Evolutionary conservation across 305 asterid genomes (phyloP).

Genomic region (Fraxinus latifolia): DNA sequence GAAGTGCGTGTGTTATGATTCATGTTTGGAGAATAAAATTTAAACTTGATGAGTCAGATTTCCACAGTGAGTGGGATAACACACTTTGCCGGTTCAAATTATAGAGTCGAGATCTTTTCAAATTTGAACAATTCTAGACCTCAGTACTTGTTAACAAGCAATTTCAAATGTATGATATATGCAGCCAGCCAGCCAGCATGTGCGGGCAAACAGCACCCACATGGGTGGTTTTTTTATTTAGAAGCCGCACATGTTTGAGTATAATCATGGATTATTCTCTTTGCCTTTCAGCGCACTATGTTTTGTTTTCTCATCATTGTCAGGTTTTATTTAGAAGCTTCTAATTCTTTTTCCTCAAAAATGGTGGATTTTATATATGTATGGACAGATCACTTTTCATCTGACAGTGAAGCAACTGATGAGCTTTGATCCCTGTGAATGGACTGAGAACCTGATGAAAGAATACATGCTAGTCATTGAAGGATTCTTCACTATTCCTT

Average conservation of each 20-base stretch:
- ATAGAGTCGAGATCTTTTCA: not conserved
- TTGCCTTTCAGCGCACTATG: conserved; percentile 41
- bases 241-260: conserved; percentile 58
- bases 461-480: conserved; percentile 96
- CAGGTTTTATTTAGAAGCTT: conserved; percentile 30
- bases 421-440: conserved; percentile 97
- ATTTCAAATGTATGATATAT: too few species aligned
- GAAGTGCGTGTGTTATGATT: conserved; percentile 48
- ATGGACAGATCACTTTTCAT: conserved; percentile 78
- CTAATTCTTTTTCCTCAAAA: not conserved
- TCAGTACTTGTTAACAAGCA: not conserved
- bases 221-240: conserved; percentile 13
- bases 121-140: not conserved
- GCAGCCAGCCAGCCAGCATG: not conserved
- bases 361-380: not conserved
- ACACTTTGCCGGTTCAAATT: conserved; percentile 3
- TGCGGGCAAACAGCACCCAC: not conserved
- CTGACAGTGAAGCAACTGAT: conserved; percentile 88
- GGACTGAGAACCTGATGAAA: conserved; percentile 89
- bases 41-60: conserved; percentile 32
- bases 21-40: conserved; percentile 36
- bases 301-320: conserved; percentile 37
- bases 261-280: conserved; percentile 48
- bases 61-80: conserved; percentile 27
- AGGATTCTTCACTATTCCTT: conserved; percentile 85